Evolutionary conservation across 2,329 filamentous ascomycete species (phyloP).

Genomic region (Aspergillus tubingensis): DNA sequence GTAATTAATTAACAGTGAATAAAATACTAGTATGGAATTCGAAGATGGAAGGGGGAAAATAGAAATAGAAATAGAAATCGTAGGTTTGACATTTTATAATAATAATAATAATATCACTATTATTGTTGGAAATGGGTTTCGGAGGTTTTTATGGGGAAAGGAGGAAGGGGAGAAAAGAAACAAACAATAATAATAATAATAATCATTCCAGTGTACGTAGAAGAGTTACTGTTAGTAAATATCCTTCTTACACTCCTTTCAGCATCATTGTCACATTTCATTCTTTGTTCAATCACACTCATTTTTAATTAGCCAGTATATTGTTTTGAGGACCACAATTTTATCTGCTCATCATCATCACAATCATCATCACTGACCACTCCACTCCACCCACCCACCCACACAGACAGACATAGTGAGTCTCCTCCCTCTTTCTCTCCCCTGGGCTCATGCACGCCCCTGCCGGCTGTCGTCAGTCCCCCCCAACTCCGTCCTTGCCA

Average conservation of each 20-base stretch:
- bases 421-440: not conserved
- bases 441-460: conserved; percentile 2
- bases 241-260: not conserved
- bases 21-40: not conserved
- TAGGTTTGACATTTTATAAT: not conserved
- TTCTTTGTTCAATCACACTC: not conserved
- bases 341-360: too few relatives aligned
- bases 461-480: conserved; percentile 9
- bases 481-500: not conserved
- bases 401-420: too few relatives aligned
- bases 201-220: too few relatives aligned
- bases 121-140: not conserved
- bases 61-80: not conserved
- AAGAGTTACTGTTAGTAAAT: too few relatives aligned
- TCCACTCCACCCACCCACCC: too few relatives aligned
- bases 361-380: too few relatives aligned
- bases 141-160: not conserved
- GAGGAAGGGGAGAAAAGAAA: not conserved
- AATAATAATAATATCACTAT: not conserved
- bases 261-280: not conserved
- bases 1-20: not conserved
- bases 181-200: not conserved
- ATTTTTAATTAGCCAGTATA: not conserved
- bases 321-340: not conserved
- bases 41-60: not conserved